Base-by-base conservation (phyloP, 1,284 basidiomycete genomes). In the Tetrapyrgos nigripes region DNA sequence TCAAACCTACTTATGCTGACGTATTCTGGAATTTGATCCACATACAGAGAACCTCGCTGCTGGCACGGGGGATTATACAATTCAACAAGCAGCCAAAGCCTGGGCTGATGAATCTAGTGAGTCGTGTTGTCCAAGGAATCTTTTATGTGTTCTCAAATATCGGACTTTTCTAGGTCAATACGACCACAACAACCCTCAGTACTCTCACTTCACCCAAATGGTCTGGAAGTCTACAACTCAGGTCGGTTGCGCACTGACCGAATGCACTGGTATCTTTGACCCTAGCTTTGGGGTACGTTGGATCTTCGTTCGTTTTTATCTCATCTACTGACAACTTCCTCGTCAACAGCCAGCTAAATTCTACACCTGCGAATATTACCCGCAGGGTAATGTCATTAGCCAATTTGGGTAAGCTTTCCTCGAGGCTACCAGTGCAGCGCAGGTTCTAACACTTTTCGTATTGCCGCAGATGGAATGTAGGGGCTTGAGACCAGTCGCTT, bases 331-430 rank as follows among this genome's bases (percentile, higher is more conserved):
- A 48, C 19, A 21, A 40, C 43, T 28, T 19, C 48, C 19, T 21
- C 31, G 37, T 28, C 9, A 29, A 37, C 59, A 78, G 78, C 37
- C 57, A 24, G 76, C 80, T 21, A 71, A 76, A 33, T 83, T 67
- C 67, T 76, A 73, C 62, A 81, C 82, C 29, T 84, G 82, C 70
- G 80, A 84, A 65, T 84, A 83, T 65, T 73, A 60, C 43, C 73
- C 76, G 4, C 71, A 75, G 19, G 83, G 82, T 10, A 84, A 83
- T 66, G 72, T 83, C 61, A 76, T 78, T n/a, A 81, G 82, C 26
- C 62, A 76, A 57, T 83, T 82, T 62, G 63, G 68, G 82, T 82
- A 63, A 8, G 6, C 17, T 40, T 40, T 9, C 14, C 37, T 17
- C 37, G 14, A 6, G 17, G 13, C 14, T 40, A 5, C 17, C 37